These are phyloP conservation scores for Strobilomyces confusus DNA, from an alignment of 768 basidiomycete species.

Conservation along the genomic window DNA sequence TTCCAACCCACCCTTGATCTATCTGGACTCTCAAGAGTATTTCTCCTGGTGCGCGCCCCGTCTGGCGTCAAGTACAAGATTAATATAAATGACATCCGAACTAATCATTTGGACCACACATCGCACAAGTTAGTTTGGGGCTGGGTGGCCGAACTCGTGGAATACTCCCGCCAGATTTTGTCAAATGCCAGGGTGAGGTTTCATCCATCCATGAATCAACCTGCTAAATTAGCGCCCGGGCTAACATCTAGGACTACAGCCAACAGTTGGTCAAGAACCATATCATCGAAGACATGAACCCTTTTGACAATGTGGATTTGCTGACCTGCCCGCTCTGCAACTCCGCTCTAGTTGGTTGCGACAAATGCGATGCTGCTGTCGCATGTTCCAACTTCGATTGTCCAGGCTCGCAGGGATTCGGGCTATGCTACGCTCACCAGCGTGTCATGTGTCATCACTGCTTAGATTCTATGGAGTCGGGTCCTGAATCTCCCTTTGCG, in stretches of 20 bases:
- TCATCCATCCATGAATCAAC: background rate
- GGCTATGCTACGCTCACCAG: background rate
- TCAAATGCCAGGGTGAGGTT: background rate
- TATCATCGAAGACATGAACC: background rate
- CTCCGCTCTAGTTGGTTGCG: background rate
- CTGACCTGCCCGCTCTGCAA: slow-evolving; percentile 4
- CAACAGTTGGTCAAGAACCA: background rate
- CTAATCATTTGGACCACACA: too few species aligned
- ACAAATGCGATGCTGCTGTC: background rate
- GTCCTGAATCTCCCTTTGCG: background rate
- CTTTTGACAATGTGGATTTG: background rate
- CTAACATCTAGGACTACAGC: background rate
- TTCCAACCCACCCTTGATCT: background rate
- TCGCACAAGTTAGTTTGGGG: background rate
- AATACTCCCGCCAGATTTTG: background rate
- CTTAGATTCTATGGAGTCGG: background rate
- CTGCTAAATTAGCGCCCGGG: background rate
- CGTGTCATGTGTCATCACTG: background rate
- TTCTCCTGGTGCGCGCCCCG: background rate
- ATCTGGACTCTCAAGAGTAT: background rate
- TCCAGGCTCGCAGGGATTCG: background rate
- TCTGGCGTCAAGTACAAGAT: background rate
- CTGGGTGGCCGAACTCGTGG: background rate
- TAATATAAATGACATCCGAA: background rate
- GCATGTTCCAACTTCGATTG: background rate